Conservation (phyloP, 2,329 filamentous ascomycete genomes). For the Alternaria angustiovoidea region DNA sequence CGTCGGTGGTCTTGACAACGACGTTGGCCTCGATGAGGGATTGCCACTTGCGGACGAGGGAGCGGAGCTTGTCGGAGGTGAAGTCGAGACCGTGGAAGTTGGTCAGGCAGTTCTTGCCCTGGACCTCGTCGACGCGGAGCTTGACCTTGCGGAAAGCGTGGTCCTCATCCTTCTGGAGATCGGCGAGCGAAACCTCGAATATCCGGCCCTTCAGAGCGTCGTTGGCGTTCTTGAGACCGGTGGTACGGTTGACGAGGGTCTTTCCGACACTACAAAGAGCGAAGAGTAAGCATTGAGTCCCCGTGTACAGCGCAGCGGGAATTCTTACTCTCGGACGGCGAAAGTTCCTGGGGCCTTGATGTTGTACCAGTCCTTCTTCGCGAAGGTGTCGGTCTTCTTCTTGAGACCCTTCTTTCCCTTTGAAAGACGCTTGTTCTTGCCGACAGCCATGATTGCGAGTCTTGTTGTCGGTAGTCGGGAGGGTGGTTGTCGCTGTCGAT, state of each 20-base stretch:
- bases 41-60: slow-evolving; percentile 99
- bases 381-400: slow-evolving; percentile 99
- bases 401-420: slow-evolving; percentile 99
- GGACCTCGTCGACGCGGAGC: slow-evolving; percentile 97
- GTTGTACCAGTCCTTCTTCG: slow-evolving; percentile 98
- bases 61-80: slow-evolving; percentile 99
- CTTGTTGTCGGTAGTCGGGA: slow-evolving; percentile 44
- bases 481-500: slow-evolving; percentile 44
- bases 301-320: slow-evolving; percentile 30
- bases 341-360: slow-evolving; percentile 98
- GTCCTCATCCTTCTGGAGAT: slow-evolving; percentile 99
- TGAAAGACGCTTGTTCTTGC: slow-evolving; percentile 99
- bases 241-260: slow-evolving; percentile 99
- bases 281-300: slow-evolving; percentile 39
- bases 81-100: slow-evolving; percentile 99
- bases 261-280: slow-evolving; percentile 84
- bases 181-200: slow-evolving; percentile 97
- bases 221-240: slow-evolving; percentile 99
- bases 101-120: slow-evolving; percentile 99
- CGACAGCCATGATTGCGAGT: slow-evolving; percentile 81
- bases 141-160: slow-evolving; percentile 99
- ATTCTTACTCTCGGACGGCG: slow-evolving; percentile 90
- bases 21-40: slow-evolving; percentile 99
- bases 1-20: slow-evolving; percentile 99
- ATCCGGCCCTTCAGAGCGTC: slow-evolving; percentile 98